phyloP scores from a whole-genome alignment of 495 filamentous ascomycete genomes.

The Penicillium coffeae region DNA sequence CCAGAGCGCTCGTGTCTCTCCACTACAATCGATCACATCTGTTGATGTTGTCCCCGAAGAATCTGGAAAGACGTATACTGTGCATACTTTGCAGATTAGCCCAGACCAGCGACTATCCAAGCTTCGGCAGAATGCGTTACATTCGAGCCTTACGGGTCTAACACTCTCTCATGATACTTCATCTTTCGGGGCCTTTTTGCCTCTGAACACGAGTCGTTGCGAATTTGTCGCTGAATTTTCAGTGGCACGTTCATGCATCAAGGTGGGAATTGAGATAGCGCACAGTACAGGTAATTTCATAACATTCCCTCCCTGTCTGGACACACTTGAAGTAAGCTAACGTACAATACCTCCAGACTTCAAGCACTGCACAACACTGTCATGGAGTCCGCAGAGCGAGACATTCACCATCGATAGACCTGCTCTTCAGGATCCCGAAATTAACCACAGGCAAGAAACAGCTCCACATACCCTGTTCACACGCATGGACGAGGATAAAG shows the following conservation, averaged over 20 bases:
- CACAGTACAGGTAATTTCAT: conserved; percentile 22
- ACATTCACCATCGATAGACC: conserved; percentile 35
- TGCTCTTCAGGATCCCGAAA: conserved; percentile 9
- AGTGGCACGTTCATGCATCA: conserved; percentile 21
- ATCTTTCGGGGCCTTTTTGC: background rate
- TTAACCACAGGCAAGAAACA: conserved; percentile 30
- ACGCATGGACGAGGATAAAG: conserved; percentile 9
- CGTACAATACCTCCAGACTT: conserved; percentile 8
- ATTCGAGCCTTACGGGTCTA: background rate
- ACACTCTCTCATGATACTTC: background rate
- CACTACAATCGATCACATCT: conserved; percentile 30
- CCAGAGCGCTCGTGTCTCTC: conserved; percentile 26
- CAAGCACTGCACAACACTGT: conserved; percentile 21
- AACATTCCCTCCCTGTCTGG: background rate
- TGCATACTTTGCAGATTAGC: conserved; percentile 33
- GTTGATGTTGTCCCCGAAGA: conserved; percentile 22
- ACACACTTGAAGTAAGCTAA: background rate
- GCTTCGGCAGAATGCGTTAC: conserved; percentile 19
- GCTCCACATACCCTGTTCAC: conserved; percentile 40
- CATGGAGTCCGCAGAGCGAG: conserved; percentile 27
- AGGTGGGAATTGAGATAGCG: conserved; percentile 29
- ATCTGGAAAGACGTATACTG: conserved; percentile 18
- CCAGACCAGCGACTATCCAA: conserved; percentile 26
- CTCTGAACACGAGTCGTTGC: conserved; percentile 25
- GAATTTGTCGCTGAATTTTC: conserved; percentile 30